Evolutionary conservation across 2,329 filamentous ascomycete genomes (phyloP).

Genomic region (Apiospora kogelbergensis): DNA sequence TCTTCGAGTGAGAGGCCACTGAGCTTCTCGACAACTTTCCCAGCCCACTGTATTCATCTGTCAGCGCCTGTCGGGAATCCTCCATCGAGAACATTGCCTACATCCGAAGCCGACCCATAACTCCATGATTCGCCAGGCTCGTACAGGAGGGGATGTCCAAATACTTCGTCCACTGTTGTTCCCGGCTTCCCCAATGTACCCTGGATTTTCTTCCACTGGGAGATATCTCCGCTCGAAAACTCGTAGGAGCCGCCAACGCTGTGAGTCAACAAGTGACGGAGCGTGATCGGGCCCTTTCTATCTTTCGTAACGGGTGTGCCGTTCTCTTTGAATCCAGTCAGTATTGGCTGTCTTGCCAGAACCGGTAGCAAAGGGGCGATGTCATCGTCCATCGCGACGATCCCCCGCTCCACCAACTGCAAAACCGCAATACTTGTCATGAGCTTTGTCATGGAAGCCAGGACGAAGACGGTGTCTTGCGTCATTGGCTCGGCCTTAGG

Average conservation of each 20-base stretch:
- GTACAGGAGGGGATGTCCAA: slow-evolving; percentile 38
- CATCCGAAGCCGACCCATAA: slow-evolving; percentile 41
- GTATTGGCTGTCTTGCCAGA: slow-evolving; percentile 40
- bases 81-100: background rate
- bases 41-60: slow-evolving; percentile 31
- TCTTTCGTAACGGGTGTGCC: slow-evolving; percentile 31
- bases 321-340: slow-evolving; percentile 41
- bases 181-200: background rate
- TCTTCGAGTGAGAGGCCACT: slow-evolving; percentile 23
- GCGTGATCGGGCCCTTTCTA: slow-evolving; percentile 37
- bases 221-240: slow-evolving; percentile 20
- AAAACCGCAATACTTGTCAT: slow-evolving; percentile 45
- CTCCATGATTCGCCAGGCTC: slow-evolving; percentile 44
- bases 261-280: slow-evolving; percentile 48
- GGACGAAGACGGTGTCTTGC: slow-evolving; percentile 30
- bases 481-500: slow-evolving; percentile 14
- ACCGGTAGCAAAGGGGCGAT: slow-evolving; percentile 42
- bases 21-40: slow-evolving; percentile 30
- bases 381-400: slow-evolving; percentile 46
- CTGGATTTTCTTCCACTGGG: slow-evolving; percentile 8
- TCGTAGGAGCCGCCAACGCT: slow-evolving; percentile 43
- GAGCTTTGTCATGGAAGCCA: slow-evolving; percentile 42
- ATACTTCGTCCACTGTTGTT: slow-evolving; percentile 25
- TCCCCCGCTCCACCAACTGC: slow-evolving; percentile 46
- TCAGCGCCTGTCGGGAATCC: background rate